Evolutionary conservation across 352 stramenopile genomes (phyloP).

Genomic region (Phytophthora megakarya): DNA sequence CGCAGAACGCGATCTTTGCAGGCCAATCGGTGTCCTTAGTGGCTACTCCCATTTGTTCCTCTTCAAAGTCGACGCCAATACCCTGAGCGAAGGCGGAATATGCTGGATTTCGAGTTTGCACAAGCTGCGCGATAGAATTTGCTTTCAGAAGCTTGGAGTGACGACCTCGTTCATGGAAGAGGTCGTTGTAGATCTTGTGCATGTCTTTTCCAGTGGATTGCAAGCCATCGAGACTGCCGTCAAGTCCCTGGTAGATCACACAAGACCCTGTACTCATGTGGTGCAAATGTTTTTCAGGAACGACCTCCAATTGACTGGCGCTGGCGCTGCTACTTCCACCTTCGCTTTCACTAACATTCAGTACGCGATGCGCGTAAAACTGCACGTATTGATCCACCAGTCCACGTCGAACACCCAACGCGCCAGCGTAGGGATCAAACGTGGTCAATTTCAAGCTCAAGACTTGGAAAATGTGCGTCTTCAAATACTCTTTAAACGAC

Average conservation of each 20-base stretch:
- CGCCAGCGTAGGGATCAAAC: constrained; percentile 53
- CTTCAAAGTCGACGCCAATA: constrained; percentile 45
- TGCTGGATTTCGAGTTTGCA: constrained; percentile 48
- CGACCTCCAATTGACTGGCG: constrained; percentile 7
- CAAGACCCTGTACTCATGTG: constrained; percentile 58
- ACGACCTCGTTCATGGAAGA: constrained; percentile 48
- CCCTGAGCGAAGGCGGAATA: constrained; percentile 47
- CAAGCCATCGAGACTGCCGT: constrained; percentile 45
- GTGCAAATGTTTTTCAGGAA: constrained; percentile 29
- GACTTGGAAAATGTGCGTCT: constrained; percentile 41
- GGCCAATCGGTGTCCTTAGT: constrained; percentile 36
- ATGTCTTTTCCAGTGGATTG: constrained; percentile 62
- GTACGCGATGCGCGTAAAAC: constrained; percentile 41
- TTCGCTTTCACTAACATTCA: constrained; percentile 7
- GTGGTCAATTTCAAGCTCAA: constrained; percentile 48
- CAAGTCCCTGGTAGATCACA: constrained; percentile 43
- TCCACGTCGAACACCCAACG: constrained; percentile 27
- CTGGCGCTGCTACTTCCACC: constrained; percentile 7
- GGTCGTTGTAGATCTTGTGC: constrained; percentile 63
- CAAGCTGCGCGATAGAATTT: constrained; percentile 48
- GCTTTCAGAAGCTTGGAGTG: constrained; percentile 51
- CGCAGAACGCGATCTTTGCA: constrained; percentile 51
- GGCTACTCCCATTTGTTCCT: constrained; percentile 10
- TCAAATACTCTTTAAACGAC: constrained; percentile 44
- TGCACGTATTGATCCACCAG: constrained; percentile 63